phyloP scores from a whole-genome alignment of 1,139 yeast species.

The Pneumocystis wakefieldiae region DNA sequence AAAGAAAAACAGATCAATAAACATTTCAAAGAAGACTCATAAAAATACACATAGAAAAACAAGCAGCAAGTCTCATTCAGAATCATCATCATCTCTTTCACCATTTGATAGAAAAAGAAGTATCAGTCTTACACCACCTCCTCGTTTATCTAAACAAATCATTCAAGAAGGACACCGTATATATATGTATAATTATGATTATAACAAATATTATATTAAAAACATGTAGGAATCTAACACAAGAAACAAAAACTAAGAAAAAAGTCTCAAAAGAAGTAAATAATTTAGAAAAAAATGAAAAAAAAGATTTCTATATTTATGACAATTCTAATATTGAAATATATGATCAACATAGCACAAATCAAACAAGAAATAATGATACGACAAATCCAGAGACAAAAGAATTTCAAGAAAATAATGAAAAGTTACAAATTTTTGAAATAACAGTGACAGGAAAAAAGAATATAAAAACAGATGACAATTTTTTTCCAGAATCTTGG shows the following conservation, averaged over 20 bases:
- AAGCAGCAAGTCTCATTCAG: neutral
- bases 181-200: neutral
- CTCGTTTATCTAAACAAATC: neutral
- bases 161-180: neutral
- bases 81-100: neutral
- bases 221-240: neutral
- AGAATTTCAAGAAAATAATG: neutral
- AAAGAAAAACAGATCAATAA: neutral
- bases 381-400: no score
- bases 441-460: neutral
- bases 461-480: neutral
- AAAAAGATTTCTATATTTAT: neutral
- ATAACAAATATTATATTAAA: neutral
- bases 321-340: neutral
- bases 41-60: neutral
- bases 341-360: neutral
- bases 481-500: neutral
- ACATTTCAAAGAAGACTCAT: neutral
- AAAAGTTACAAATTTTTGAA: neutral
- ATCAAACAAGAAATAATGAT: neutral
- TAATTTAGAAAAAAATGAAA: neutral
- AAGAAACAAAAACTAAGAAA: neutral
- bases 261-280: neutral
- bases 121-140: neutral
- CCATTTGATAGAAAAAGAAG: neutral